Conservation (phyloP, 495 filamentous ascomycete species). For the Amphirosellinia nigrospora region DNA sequence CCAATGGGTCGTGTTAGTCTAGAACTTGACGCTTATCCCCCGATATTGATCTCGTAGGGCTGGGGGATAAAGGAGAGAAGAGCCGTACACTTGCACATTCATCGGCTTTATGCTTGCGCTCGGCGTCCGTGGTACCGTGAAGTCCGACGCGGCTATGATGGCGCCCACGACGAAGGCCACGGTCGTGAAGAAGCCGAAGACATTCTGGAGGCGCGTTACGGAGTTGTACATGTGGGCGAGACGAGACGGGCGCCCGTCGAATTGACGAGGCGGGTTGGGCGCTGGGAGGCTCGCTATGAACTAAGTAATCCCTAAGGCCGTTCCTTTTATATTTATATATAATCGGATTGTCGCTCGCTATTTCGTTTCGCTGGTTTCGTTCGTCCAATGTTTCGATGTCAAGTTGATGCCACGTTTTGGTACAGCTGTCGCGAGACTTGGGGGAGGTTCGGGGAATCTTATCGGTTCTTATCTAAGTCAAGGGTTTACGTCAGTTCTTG, state of each 20-base stretch:
- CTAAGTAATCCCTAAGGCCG: neutral
- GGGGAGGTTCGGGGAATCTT: slow-evolving; percentile 22
- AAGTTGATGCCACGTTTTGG: slow-evolving; percentile 35
- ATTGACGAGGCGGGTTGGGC: neutral
- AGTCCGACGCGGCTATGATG: slow-evolving; percentile 77
- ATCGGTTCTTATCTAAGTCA: slow-evolving; percentile 33
- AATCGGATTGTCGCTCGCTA: neutral
- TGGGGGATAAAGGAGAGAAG: no score
- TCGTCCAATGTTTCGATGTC: neutral
- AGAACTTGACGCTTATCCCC: no score
- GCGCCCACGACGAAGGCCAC: slow-evolving; percentile 82
- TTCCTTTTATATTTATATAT: neutral
- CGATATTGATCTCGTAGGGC: no score
- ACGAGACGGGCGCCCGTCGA: neutral
- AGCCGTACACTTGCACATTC: slow-evolving; percentile 86
- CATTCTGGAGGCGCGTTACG: slow-evolving; percentile 82
- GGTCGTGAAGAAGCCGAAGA: slow-evolving; percentile 97
- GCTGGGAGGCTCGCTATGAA: neutral
- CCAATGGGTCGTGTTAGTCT: neutral
- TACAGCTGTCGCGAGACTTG: neutral
- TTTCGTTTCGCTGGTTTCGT: neutral
- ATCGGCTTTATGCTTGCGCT: slow-evolving; percentile 68
- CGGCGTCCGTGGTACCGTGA: slow-evolving; percentile 73
- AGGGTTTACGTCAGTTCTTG: slow-evolving; percentile 31
- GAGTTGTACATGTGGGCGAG: slow-evolving; percentile 79